These are phyloP conservation scores for Leucosporidium creatinivorum DNA, from an alignment of 768 basidiomycete genomes.

Conservation along the genomic window DNA sequence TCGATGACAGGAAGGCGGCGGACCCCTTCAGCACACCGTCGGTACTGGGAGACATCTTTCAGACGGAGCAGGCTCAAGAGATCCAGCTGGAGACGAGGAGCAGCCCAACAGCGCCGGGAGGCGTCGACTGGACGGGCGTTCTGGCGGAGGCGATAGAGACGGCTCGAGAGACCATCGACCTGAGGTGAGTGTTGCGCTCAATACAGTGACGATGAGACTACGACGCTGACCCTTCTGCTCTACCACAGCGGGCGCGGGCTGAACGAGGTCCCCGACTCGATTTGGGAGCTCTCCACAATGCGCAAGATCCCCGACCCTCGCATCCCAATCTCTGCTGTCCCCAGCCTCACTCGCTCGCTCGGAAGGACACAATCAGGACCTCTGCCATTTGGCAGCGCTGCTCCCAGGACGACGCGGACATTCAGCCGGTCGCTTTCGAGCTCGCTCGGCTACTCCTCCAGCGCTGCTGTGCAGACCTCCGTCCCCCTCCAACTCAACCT, in stretches of 20 bases:
- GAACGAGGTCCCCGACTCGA: constrained; percentile 4
- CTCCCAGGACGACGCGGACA: background rate
- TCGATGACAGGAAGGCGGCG: constrained; percentile 4
- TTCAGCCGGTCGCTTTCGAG: background rate
- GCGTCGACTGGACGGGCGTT: background rate
- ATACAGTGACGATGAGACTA: background rate
- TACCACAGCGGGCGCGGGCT: constrained; percentile 1
- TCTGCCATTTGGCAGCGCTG: background rate
- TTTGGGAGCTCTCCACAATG: constrained; percentile 15
- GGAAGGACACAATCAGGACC: constrained; percentile 3
- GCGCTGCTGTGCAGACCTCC: too few species aligned
- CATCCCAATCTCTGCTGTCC: background rate
- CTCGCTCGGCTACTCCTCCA: too few species aligned
- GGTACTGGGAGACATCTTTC: too few species aligned
- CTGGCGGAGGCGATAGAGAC: constrained; percentile 8
- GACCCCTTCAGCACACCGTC: too few species aligned
- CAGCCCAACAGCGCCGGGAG: background rate
- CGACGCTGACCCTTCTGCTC: background rate
- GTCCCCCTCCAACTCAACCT: constrained; percentile 16
- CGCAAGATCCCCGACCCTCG: constrained; percentile 1
- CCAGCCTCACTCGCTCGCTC: background rate
- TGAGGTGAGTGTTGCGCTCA: background rate
- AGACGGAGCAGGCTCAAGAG: background rate
- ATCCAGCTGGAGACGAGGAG: background rate
- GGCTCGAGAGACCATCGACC: constrained; percentile 4